phyloP scores from a whole-genome alignment of 139 green algal genomes.

The Raphidocelis subcapitata region DNA sequence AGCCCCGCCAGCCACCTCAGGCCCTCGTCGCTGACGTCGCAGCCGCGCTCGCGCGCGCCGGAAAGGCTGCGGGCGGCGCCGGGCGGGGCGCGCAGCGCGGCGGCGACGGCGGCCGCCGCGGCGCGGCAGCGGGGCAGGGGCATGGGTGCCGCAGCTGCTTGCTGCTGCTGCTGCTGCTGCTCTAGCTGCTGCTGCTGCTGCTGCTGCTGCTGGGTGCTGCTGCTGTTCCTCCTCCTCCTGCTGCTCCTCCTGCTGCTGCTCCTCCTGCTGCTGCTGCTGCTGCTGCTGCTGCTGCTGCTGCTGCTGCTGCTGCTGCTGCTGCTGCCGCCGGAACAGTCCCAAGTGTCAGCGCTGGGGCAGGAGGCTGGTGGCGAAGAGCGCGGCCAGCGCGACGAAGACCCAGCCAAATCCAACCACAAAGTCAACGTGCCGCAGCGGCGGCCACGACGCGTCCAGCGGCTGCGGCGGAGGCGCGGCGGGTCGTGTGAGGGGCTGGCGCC shows the following conservation, averaged over 20 bases:
- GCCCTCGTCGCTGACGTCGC: too few species aligned
- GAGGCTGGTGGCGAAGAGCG: background rate
- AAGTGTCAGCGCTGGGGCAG: background rate
- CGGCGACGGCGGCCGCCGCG: too few species aligned
- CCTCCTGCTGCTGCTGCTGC: background rate
- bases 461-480: background rate
- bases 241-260: background rate
- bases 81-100: too few species aligned
- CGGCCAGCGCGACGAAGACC: slow-evolving; percentile 1
- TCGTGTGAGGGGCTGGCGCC: too few species aligned
- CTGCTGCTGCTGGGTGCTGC: background rate
- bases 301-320: background rate
- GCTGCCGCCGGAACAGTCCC: background rate
- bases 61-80: too few species aligned
- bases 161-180: too few species aligned
- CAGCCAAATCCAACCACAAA: slow-evolving; percentile 2
- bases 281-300: background rate
- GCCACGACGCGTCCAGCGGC: slow-evolving; percentile 24
- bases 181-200: slow-evolving; percentile 9
- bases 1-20: slow-evolving; percentile 30
- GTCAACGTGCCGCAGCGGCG: slow-evolving; percentile 22
- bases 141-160: background rate
- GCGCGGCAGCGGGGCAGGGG: background rate
- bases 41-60: too few species aligned
- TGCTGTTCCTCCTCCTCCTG: background rate